Conservation (phyloP, 1,139 yeast species). For the Yamadazyma diospyri region DNA sequence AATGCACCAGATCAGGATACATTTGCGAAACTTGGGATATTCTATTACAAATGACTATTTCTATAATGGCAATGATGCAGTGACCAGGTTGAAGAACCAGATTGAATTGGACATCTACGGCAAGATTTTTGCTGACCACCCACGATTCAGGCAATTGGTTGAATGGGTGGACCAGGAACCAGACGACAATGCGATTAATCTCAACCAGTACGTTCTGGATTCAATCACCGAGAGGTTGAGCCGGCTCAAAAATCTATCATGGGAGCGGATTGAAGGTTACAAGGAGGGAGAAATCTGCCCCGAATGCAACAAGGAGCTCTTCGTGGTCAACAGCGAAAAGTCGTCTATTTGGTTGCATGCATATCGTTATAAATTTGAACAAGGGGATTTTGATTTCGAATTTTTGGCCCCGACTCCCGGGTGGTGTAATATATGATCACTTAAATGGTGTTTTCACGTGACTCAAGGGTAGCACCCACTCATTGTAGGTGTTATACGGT, state of each 20-base stretch:
- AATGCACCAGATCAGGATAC: constrained; percentile 78
- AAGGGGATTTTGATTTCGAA: constrained; percentile 8
- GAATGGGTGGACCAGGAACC: background rate
- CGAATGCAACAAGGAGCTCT: constrained; percentile 43
- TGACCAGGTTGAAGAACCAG: constrained; percentile 19
- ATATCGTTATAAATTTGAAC: constrained; percentile 33
- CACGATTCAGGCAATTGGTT: constrained; percentile 12
- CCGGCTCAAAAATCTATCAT: constrained; percentile 9
- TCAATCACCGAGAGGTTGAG: constrained; percentile 8
- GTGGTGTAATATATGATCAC: constrained; percentile 29
- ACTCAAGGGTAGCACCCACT: constrained; percentile 19
- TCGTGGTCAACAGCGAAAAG: constrained; percentile 27
- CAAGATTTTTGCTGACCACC: constrained; percentile 17
- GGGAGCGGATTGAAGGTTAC: constrained; percentile 17
- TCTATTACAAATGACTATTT: constrained; percentile 71
- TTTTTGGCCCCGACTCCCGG: constrained; percentile 35
- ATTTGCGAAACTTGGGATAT: constrained; percentile 57
- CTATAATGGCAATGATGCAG: constrained; percentile 26
- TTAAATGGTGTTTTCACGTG: constrained; percentile 23
- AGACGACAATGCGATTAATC: constrained; percentile 4
- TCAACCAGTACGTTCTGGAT: constrained; percentile 6
- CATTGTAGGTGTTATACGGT: constrained; percentile 51
- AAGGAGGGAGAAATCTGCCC: constrained; percentile 26
- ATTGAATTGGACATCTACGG: constrained; percentile 29
- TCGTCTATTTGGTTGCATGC: constrained; percentile 59